phyloP scores from a whole-genome alignment of 2,329 filamentous ascomycete species.

The Ceratocystis smalleyi region DNA sequence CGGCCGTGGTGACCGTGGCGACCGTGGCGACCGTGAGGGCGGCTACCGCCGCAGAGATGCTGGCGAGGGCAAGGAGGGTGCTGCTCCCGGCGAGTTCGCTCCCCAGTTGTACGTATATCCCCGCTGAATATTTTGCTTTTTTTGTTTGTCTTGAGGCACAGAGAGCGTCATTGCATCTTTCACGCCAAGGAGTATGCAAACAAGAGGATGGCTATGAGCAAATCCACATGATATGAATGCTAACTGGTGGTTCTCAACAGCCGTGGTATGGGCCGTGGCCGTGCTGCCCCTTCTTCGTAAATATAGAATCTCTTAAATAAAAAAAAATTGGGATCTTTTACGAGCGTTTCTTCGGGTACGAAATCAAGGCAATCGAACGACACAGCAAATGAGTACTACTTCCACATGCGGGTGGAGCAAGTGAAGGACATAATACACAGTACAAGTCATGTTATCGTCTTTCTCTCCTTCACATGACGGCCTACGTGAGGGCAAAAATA shows the following conservation, averaged over 20 bases:
- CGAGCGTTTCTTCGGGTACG: conserved; percentile 30
- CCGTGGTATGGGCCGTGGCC: conserved; percentile 81
- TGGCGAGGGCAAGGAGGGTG: conserved; percentile 78
- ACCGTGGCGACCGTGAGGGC: conserved; percentile 68
- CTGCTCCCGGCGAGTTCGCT: conserved; percentile 80
- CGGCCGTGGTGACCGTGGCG: conserved; percentile 58
- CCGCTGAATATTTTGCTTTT: not conserved
- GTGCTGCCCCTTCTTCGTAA: conserved; percentile 59
- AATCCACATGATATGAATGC: not conserved
- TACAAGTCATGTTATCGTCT: conserved; percentile 26
- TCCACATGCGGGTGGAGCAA: conserved; percentile 9
- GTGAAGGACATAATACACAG: conserved; percentile 24
- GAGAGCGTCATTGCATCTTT: no score
- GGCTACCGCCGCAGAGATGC: conserved; percentile 84
- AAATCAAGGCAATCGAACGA: conserved; percentile 19
- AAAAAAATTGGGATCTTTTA: conserved; percentile 21
- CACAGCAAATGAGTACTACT: conserved; percentile 15
- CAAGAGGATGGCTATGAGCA: not conserved
- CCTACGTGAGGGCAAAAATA: conserved; percentile 27
- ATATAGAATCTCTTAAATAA: conserved; percentile 26
- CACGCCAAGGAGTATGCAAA: not conserved
- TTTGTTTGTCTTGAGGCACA: conserved; percentile 18
- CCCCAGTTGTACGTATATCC: conserved; percentile 59
- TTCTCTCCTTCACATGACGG: conserved; percentile 25
- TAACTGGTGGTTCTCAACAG: conserved; percentile 25